Evolutionary conservation across 1,284 basidiomycete species (phyloP).

Genomic region (Ustilago crameri): DNA sequence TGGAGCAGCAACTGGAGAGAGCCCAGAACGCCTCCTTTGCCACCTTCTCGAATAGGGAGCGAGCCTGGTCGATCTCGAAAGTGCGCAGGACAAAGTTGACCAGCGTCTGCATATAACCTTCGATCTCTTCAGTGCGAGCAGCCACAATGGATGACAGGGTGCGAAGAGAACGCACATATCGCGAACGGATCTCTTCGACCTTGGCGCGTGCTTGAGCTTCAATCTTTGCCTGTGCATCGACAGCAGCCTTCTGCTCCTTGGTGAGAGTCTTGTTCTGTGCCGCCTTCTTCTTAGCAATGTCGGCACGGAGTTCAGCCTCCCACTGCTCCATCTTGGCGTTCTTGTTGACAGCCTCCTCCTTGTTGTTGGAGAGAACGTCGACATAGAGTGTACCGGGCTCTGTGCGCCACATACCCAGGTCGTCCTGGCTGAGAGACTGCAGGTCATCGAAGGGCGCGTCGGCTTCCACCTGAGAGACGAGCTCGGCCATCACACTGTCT

Average conservation of each 20-base stretch:
- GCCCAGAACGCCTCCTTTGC: constrained; percentile 48
- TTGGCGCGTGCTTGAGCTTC: constrained; percentile 55
- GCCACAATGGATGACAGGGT: constrained; percentile 49
- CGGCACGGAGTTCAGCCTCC: constrained; percentile 66
- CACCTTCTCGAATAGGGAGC: constrained; percentile 38
- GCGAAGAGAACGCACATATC: constrained; percentile 46
- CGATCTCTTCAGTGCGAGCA: constrained; percentile 50
- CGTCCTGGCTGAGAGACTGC: constrained; percentile 48
- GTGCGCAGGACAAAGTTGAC: constrained; percentile 40
- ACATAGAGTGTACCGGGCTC: constrained; percentile 55
- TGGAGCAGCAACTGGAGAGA: constrained; percentile 52
- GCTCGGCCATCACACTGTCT: constrained; percentile 48
- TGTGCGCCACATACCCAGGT: constrained; percentile 64
- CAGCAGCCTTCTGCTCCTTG: constrained; percentile 58
- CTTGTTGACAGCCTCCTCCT: constrained; percentile 44
- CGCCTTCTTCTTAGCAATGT: constrained; percentile 66
- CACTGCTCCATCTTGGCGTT: constrained; percentile 63
- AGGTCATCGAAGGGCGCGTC: constrained; percentile 50
- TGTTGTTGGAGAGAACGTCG: constrained; percentile 57
- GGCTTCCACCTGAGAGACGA: constrained; percentile 49
- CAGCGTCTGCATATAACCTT: constrained; percentile 52
- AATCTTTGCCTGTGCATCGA: constrained; percentile 61
- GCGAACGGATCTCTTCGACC: constrained; percentile 46
- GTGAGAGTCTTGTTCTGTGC: constrained; percentile 59
- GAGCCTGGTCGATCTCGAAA: constrained; percentile 43